Evolutionary conservation across 2,329 filamentous ascomycete species (phyloP).

Genomic region (Neoascochyta sp.): DNA sequence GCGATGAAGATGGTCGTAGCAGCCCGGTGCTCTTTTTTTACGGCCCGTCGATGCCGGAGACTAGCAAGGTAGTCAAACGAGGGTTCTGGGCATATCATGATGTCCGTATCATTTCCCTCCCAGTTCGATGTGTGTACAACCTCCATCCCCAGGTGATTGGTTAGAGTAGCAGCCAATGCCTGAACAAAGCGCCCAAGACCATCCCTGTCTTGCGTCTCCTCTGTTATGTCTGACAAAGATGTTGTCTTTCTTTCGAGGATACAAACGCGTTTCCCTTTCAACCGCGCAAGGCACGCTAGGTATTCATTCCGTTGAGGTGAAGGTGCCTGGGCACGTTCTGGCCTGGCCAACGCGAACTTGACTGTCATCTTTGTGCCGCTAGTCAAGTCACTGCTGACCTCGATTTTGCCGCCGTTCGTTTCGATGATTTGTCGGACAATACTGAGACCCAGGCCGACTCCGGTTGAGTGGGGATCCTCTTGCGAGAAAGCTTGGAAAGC

Average conservation of each 20-base stretch:
- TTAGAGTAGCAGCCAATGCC: conserved; percentile 18
- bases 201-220: conserved; percentile 8
- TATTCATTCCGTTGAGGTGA: conserved; percentile 10
- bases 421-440: conserved; percentile 31
- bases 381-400: conserved; percentile 21
- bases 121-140: conserved; percentile 24
- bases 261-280: conserved; percentile 22
- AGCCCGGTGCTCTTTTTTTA: conserved; percentile 13
- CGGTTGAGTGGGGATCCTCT: conserved; percentile 24
- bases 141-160: conserved; percentile 24
- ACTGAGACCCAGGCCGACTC: conserved; percentile 27
- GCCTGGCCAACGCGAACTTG: conserved; percentile 14
- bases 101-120: conserved; percentile 20
- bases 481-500: conserved; percentile 36
- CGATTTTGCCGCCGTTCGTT: conserved; percentile 26
- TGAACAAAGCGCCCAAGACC: conserved; percentile 20
- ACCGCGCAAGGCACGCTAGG: conserved; percentile 13
- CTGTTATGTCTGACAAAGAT: neutral
- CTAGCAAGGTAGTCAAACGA: conserved; percentile 30
- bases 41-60: conserved; percentile 14
- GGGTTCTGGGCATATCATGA: conserved; percentile 34
- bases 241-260: conserved; percentile 16
- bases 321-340: conserved; percentile 1
- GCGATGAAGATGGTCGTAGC: conserved; percentile 32
- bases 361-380: conserved; percentile 17